These are phyloP conservation scores for Gossypium gossypioides DNA, from an alignment of 441 rosid species.

Conservation along the genomic window DNA sequence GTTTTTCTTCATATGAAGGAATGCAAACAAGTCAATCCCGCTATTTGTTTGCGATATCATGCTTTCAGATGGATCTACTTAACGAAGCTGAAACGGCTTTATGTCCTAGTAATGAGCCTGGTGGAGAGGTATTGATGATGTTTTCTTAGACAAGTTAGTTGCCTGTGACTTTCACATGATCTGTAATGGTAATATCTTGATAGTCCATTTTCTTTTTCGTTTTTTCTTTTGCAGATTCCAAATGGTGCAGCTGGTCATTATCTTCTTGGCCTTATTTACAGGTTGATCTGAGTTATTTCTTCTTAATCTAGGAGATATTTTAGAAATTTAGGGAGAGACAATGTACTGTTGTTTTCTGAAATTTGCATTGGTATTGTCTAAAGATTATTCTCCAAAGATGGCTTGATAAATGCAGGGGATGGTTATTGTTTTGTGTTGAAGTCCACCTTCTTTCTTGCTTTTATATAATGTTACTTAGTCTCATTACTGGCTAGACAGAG, in stretches of 20 bases:
- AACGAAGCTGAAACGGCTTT: conserved; percentile 85
- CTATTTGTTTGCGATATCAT: conserved; percentile 90
- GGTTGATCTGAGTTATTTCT: conserved; percentile 31
- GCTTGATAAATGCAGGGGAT: neutral
- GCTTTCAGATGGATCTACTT: conserved; percentile 93
- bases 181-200: conserved; percentile 9
- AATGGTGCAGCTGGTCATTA: conserved; percentile 93
- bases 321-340: neutral
- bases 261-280: conserved; percentile 88
- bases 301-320: neutral
- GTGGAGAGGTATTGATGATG: conserved; percentile 56
- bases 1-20: conserved; percentile 41
- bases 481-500: neutral
- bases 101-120: conserved; percentile 68
- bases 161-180: neutral
- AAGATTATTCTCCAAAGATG: neutral
- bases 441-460: neutral
- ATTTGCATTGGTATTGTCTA: neutral
- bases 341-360: neutral
- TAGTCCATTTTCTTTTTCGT: conserved; percentile 15
- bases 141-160: neutral
- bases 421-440: neutral
- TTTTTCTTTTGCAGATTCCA: conserved; percentile 46
- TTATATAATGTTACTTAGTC: neutral
- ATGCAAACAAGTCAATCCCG: conserved; percentile 87